These are phyloP conservation scores for Terfezia claveryi DNA, from an alignment of 495 filamentous ascomycete species.

Conservation along the genomic window DNA sequence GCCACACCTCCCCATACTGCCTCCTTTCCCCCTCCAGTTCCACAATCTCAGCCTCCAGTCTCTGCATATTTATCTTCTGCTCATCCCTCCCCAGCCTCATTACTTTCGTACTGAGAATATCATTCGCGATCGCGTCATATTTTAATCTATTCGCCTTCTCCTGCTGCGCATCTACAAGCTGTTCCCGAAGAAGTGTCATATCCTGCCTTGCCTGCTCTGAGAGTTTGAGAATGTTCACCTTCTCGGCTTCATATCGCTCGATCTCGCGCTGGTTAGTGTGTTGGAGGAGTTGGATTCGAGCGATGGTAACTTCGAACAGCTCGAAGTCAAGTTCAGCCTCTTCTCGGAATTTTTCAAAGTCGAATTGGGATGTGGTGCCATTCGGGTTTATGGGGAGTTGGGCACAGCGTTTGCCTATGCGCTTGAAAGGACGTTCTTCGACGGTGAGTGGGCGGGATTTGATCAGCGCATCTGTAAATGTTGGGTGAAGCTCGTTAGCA, in stretches of 20 bases:
- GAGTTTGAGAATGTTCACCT: conserved; percentile 47
- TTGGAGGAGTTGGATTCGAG: conserved; percentile 68
- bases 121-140: conserved; percentile 64
- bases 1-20: conserved; percentile 65
- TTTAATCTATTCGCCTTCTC: conserved; percentile 69
- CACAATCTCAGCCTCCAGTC: conserved; percentile 66
- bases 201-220: conserved; percentile 58
- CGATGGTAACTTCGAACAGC: conserved; percentile 66
- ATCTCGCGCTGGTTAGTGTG: conserved; percentile 69
- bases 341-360: conserved; percentile 43
- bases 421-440: conserved; percentile 83
- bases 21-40: conserved; percentile 68
- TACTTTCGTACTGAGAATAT: conserved; percentile 29
- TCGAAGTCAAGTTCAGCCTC: conserved; percentile 80
- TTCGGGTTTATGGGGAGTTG: conserved; percentile 34
- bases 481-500: too few relatives aligned
- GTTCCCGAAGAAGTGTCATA: conserved; percentile 43
- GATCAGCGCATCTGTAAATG: conserved; percentile 50
- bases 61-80: conserved; percentile 51
- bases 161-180: conserved; percentile 60
- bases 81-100: conserved; percentile 63
- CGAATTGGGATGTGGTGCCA: conserved; percentile 41
- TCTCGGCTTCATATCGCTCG: conserved; percentile 62
- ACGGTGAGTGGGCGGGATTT: conserved; percentile 74
- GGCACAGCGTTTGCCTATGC: conserved; percentile 59